Conservation (phyloP, 345 rosid genomes). For the Hibiscus mutabilis region DNA sequence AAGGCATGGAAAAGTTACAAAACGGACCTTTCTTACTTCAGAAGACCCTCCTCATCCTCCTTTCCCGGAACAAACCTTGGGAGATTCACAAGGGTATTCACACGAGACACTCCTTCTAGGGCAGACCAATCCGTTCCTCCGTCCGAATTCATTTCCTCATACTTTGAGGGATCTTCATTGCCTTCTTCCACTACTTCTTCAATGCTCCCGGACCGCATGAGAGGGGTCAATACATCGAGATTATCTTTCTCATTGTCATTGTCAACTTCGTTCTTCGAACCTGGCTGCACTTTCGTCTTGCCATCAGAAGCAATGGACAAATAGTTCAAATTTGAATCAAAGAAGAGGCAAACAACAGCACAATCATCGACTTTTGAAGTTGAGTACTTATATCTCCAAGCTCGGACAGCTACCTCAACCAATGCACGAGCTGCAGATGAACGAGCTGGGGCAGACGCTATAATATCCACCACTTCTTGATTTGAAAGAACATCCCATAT, state of each 20-base stretch:
- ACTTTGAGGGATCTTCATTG: conserved; percentile 28
- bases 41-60: conserved; percentile 33
- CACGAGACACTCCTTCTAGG: conserved; percentile 92
- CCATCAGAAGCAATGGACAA: conserved; percentile 36
- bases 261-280: conserved; percentile 21
- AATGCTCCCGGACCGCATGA: conserved; percentile 34
- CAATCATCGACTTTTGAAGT: conserved; percentile 94
- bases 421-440: conserved; percentile 69
- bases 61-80: conserved; percentile 73
- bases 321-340: conserved; percentile 35
- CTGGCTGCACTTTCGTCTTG: conserved; percentile 28
- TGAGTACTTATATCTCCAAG: conserved; percentile 92
- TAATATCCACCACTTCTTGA: conserved; percentile 72
- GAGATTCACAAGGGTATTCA: conserved; percentile 66
- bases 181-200: too few relatives aligned
- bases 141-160: conserved; percentile 37
- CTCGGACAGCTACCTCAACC: conserved; percentile 79
- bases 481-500: conserved; percentile 98
- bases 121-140: conserved; percentile 72
- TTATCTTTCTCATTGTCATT: conserved; percentile 25
- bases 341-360: conserved; percentile 92
- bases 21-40: neutral
- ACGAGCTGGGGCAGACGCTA: conserved; percentile 66
- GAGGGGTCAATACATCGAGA: conserved; percentile 19
- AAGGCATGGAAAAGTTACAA: conserved; percentile 28